Base-by-base conservation (phyloP, 2,329 filamentous ascomycete genomes). In the Oidium heveae region DNA sequence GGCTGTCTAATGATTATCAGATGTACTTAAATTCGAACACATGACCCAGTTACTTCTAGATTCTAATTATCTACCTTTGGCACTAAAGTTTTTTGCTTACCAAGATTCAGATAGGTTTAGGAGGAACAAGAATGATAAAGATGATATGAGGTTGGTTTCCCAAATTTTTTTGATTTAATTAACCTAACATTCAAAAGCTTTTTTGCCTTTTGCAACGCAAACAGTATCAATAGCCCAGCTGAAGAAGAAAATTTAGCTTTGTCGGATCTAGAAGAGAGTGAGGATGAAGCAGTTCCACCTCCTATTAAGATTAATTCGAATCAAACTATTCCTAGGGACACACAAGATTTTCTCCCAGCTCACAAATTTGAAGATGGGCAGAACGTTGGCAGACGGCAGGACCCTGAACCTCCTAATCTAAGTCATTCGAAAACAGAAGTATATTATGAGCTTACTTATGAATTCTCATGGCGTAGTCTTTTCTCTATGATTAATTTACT, bases 11-110 rank as follows among this genome's bases (percentile, higher is more conserved):
- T 36, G 6, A 4, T 20, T 4, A 5, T 51, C 24, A 93, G 86
- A 98, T 65, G 77, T 96, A 32, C 71, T 98, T 59, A 94, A 95
- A 65, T 95, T 91, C 61, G 91, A 98, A 68, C 96, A 95, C 63
- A 71, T 98, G 63, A 89, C 87, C 0, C 91, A 98, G 64, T 75
- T 98, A 2, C 71, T 98, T 12, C 74, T 98, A 32, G 91, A 98
- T 67, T 91, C 86, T 4, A 96, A 94, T 66, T 98, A 95, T 66
- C 74, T 98, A 7, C 89, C 89, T 0, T 72, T 98, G 33, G 83
- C 94, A 24, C 71, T 98, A 34, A 96, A 96, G 69, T 77, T 95
- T 52, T 88, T 95, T 66, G 87, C 89, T 52, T 82, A 94, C 63
- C 88, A 95, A 66, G 93, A 98, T 59, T 80, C 95, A 37, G 89